These are phyloP conservation scores for Corymbia citriodora DNA, from an alignment of 441 rosid genomes.

Conservation along the genomic window DNA sequence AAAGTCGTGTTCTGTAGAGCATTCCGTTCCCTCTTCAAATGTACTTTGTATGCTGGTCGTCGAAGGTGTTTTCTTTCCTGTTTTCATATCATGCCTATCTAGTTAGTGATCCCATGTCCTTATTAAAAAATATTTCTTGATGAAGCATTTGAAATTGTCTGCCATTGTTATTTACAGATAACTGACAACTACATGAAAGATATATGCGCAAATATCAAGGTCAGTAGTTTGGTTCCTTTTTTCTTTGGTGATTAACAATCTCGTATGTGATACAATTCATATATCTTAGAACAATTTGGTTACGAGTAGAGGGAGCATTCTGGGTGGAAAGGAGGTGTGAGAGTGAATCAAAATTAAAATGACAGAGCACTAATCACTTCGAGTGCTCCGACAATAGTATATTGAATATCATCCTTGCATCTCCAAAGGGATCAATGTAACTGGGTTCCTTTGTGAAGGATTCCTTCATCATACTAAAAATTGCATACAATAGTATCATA, in stretches of 20 bases:
- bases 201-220: constrained; percentile 68
- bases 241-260: neutral
- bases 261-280: neutral
- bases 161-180: constrained; percentile 31
- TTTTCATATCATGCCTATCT: too few relatives aligned
- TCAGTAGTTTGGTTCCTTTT: constrained; percentile 17
- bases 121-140: too few relatives aligned
- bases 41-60: too few relatives aligned
- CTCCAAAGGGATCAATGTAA: neutral
- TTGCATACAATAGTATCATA: neutral
- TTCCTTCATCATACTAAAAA: neutral
- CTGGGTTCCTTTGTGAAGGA: neutral
- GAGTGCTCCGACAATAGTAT: too few relatives aligned
- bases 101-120: too few relatives aligned
- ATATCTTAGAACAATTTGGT: neutral
- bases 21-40: neutral
- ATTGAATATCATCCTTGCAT: neutral
- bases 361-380: too few relatives aligned
- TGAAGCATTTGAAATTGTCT: too few relatives aligned
- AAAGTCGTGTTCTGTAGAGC: too few relatives aligned
- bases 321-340: too few relatives aligned
- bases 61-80: too few relatives aligned
- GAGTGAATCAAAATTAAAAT: too few relatives aligned
- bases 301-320: neutral
- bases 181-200: constrained; percentile 71